These are phyloP conservation scores for Oryza punctata DNA, from an alignment of 176 grass and related monocot genomes.

Conservation along the genomic window DNA sequence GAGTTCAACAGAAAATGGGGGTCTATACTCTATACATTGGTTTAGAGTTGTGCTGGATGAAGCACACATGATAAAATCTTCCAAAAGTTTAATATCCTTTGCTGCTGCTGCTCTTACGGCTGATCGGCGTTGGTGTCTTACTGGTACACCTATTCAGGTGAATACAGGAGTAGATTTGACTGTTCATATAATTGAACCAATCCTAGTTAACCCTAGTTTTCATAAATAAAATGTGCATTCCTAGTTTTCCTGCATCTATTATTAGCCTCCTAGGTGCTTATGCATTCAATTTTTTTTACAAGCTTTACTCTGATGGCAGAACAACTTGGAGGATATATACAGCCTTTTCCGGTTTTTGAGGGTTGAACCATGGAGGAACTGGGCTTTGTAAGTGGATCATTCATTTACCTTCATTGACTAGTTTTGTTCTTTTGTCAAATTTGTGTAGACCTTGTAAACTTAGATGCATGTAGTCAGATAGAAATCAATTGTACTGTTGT, in stretches of 20 bases:
- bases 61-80: conserved; percentile 90
- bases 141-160: conserved; percentile 98
- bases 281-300: conserved; percentile 35
- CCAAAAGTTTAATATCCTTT: conserved; percentile 84
- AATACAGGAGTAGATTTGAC: conserved; percentile 26
- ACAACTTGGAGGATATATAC: conserved; percentile 94
- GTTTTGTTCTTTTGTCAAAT: neutral
- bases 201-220: neutral
- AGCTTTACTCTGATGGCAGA: conserved; percentile 58
- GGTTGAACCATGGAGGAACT: conserved; percentile 90
- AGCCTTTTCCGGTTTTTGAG: conserved; percentile 93
- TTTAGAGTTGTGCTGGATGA: conserved; percentile 96
- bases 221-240: conserved; percentile 1
- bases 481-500: neutral
- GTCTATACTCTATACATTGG: conserved; percentile 76
- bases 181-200: conserved; percentile 6
- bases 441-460: conserved; percentile 16
- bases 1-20: conserved; percentile 68
- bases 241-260: conserved; percentile 30
- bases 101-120: conserved; percentile 74
- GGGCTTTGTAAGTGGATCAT: conserved; percentile 76
- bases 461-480: neutral
- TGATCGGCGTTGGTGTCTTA: conserved; percentile 95
- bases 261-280: conserved; percentile 4
- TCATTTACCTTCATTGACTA: conserved; percentile 23